These are phyloP conservation scores for Pseudocercospora vitis DNA, from an alignment of 2,329 filamentous ascomycete species.

Conservation along the genomic window DNA sequence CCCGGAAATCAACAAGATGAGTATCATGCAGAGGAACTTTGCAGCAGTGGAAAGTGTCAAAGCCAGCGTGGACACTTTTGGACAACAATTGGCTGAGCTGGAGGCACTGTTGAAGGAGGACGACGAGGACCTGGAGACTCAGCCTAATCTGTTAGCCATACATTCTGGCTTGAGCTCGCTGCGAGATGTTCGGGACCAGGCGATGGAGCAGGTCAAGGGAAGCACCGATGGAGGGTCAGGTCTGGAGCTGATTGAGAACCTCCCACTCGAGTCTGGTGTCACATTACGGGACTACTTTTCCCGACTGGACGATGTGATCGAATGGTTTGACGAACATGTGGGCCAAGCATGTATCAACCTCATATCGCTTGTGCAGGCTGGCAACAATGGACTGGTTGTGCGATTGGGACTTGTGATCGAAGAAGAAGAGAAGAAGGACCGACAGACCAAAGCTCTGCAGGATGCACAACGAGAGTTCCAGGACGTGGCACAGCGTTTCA, in stretches of 20 bases:
- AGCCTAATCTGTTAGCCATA: slow-evolving; percentile 84
- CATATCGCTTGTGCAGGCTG: slow-evolving; percentile 79
- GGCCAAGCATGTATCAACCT: slow-evolving; percentile 85
- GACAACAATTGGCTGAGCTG: slow-evolving; percentile 70
- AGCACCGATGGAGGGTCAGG: slow-evolving; percentile 81
- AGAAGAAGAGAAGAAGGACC: slow-evolving; percentile 94
- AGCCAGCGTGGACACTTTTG: slow-evolving; percentile 82
- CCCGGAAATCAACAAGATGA: slow-evolving; percentile 84
- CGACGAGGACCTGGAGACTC: slow-evolving; percentile 80
- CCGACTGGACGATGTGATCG: slow-evolving; percentile 79
- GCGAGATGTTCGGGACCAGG: slow-evolving; percentile 91
- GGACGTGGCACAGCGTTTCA: slow-evolving; percentile 88
- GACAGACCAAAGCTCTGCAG: slow-evolving; percentile 84
- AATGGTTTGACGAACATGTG: slow-evolving; percentile 95
- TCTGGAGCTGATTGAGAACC: slow-evolving; percentile 83
- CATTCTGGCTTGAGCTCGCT: slow-evolving; percentile 92
- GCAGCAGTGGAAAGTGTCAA: slow-evolving; percentile 93
- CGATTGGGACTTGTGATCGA: slow-evolving; percentile 89
- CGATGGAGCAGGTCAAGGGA: slow-evolving; percentile 86
- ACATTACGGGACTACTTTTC: slow-evolving; percentile 90
- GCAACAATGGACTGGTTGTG: slow-evolving; percentile 87
- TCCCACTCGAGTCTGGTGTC: slow-evolving; percentile 61
- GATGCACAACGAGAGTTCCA: slow-evolving; percentile 95
- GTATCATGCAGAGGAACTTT: slow-evolving; percentile 95
- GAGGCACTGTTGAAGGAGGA: slow-evolving; percentile 79